Base-by-base conservation (phyloP, 192 early-diverging fungal species). In the Coemansia sp. region DNA sequence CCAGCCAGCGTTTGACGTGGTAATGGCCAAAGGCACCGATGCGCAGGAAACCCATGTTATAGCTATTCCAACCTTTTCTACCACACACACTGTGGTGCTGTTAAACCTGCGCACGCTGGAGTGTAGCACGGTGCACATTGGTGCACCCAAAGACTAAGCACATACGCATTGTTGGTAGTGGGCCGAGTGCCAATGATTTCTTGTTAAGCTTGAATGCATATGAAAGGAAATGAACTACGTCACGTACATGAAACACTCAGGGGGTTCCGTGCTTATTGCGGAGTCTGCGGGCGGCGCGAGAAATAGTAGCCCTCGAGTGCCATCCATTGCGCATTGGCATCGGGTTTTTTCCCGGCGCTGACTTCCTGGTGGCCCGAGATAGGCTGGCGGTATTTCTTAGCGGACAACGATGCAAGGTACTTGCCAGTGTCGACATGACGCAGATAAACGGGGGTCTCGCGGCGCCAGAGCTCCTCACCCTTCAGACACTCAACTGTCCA, bases 61-160 rank as follows among this genome's bases (percentile, higher is more conserved):
- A 1, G 77, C 90, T 30, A 79, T 98, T 0, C 96, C 96, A 6
- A 80, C 82, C 0, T 98, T 98, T 75, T 55, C 83, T 2, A 60
- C 85, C 11, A 86, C 90, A 21, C 80, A 83, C 14, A 78, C 78
- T 4, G 83, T 95, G 24, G 93, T 90, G 1, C 81, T 98, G 33
- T 84, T 98, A 46, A 93, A 98, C 63, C 57, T 93, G 61, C 76
- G 84, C 17, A 92, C 87, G 10, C 62, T 95, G 57, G 88, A 71
- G 29, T 77, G 71, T 63, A 81, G 66, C 4, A 39, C 39, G 0
- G 66, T 71, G 25, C 51, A 24, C 1, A 58, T 77, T 42, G 54
- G 33, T 3, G 70, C 51, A 0, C 51, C 21, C 6, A 2, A 29
- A 31, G 54, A 25, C 25, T 56, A 30, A 56, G 54, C 14, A 46